Evolutionary conservation across 176 grass and related monocot species (phyloP).

Genomic region (Carex parvula): DNA sequence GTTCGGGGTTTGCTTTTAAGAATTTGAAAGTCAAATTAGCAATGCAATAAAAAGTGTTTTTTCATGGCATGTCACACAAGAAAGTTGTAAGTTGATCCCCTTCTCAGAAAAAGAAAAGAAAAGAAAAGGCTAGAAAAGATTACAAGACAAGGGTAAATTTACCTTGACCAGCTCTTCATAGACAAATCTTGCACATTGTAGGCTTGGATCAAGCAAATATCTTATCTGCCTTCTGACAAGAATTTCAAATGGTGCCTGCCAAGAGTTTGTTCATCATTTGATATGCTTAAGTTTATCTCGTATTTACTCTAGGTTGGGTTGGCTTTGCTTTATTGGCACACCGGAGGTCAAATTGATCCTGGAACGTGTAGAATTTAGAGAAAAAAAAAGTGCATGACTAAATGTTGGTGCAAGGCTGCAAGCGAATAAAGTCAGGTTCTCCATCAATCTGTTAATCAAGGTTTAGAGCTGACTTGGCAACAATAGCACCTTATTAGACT

Average conservation of each 20-base stretch:
- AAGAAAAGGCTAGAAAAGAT: conserved; percentile 4
- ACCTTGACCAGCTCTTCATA: conserved; percentile 98
- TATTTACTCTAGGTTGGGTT: neutral
- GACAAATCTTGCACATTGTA: conserved; percentile 93
- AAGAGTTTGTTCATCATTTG: conserved; percentile 23
- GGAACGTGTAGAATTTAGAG: conserved; percentile 13
- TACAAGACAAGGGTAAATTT: conserved; percentile 24
- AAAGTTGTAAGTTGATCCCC: neutral
- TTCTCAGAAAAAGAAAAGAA: conserved; percentile 5
- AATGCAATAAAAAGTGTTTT: neutral
- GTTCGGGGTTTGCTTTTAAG: neutral
- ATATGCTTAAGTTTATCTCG: neutral
- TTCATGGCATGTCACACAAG: neutral
- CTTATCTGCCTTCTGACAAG: conserved; percentile 86
- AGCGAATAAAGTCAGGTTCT: conserved; percentile 5
- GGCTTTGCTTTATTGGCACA: conserved; percentile 10
- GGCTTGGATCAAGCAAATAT: conserved; percentile 85
- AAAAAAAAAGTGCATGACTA: conserved; percentile 22
- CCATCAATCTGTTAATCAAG: conserved; percentile 1
- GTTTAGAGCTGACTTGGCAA: neutral
- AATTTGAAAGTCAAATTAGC: neutral
- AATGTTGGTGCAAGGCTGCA: conserved; percentile 20
- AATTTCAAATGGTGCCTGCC: conserved; percentile 88
- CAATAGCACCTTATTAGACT: neutral
- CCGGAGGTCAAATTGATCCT: conserved; percentile 5